Evolutionary conservation across 176 grass and related monocot genomes (phyloP).

Genomic region (Rhynchospora tenuis): DNA sequence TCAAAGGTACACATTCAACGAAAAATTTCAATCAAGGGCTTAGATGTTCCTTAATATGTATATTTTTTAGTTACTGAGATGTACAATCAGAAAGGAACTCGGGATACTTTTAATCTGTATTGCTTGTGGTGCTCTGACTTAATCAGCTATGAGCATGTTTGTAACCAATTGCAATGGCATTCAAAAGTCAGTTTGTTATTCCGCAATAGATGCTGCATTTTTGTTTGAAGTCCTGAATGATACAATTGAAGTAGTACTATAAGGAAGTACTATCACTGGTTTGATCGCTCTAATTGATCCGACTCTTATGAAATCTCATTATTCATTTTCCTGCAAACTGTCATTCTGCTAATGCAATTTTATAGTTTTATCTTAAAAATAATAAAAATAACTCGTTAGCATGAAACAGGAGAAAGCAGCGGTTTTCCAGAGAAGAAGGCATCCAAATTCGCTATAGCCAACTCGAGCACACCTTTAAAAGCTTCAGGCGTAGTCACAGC

Average conservation of each 20-base stretch:
- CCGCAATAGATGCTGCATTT: no score
- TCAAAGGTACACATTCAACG: not conserved
- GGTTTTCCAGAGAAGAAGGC: conserved; percentile 46
- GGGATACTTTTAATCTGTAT: no score
- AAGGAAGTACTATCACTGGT: not conserved
- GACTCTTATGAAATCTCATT: not conserved
- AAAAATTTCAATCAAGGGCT: not conserved
- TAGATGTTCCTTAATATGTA: not conserved
- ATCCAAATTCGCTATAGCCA: conserved; percentile 31
- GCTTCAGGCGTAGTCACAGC: conserved; percentile 50
- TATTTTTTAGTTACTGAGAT: not conserved
- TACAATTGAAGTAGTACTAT: not conserved
- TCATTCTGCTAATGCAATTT: not conserved
- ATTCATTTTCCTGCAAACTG: not conserved
- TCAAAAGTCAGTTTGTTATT: no score
- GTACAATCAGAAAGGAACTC: no score
- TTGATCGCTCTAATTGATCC: not conserved
- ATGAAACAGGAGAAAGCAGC: conserved; percentile 34
- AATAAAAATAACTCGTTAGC: not conserved
- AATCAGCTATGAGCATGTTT: no score
- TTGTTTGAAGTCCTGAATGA: not conserved
- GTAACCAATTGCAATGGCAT: no score
- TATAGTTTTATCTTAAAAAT: not conserved
- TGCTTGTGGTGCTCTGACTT: no score
- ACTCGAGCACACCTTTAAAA: not conserved